Percentiles rank a stretch among this genome's conserved stretches.
These are phyloP conservation scores for Scheffersomyces titani DNA, from an alignment of 1,139 yeast species.

Conservation along the genomic window DNA sequence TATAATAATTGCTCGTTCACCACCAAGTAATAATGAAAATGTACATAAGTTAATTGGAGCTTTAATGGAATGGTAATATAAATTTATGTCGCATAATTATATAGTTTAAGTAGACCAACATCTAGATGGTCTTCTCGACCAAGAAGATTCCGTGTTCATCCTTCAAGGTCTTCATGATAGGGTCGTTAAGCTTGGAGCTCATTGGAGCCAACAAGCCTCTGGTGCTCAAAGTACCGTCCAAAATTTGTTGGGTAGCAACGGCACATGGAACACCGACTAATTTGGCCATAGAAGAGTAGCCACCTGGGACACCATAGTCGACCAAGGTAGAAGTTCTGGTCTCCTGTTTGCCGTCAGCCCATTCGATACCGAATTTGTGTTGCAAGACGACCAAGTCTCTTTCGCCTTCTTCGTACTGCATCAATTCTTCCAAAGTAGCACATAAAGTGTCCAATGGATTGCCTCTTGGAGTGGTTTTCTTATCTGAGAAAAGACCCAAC, in stretches of 20 bases:
- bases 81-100: not conserved
- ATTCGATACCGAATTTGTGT: conserved; percentile 96
- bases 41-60: not conserved
- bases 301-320: conserved; percentile 90
- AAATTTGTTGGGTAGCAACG: conserved; percentile 85
- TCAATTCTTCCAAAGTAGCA: conserved; percentile 90
- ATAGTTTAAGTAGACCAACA: not conserved
- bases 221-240: conserved; percentile 72
- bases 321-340: conserved; percentile 93
- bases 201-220: conserved; percentile 90
- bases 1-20: not conserved
- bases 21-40: too few species aligned
- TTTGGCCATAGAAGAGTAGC: conserved; percentile 98
- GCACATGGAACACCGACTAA: conserved; percentile 99
- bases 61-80: too few species aligned
- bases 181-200: conserved; percentile 84
- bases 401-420: conserved; percentile 96
- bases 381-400: conserved; percentile 93
- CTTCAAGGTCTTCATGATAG: conserved; percentile 88
- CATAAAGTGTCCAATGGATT: conserved; percentile 95
- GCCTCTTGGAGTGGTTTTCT: conserved; percentile 79
- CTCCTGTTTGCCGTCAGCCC: conserved; percentile 91
- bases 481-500: conserved; percentile 88
- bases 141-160: conserved; percentile 86
- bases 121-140: conserved; percentile 71